Conservation (phyloP, 2,329 filamentous ascomycete genomes). For the Epichloe typhina region DNA sequence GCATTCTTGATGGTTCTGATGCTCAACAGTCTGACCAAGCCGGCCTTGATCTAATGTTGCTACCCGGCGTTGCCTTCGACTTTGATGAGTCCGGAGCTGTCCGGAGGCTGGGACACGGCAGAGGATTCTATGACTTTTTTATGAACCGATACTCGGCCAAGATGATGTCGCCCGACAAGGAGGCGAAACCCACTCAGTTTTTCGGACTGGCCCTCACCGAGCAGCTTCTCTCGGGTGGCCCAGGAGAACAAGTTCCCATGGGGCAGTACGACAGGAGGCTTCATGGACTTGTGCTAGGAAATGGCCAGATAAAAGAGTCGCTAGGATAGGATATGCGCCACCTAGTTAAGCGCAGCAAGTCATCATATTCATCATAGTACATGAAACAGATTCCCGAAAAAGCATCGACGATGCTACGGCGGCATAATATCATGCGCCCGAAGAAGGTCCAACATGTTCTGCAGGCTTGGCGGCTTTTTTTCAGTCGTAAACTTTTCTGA, state of each 20-base stretch:
- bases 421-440: not conserved
- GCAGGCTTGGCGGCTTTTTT: not conserved
- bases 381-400: not conserved
- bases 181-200: constrained; percentile 31
- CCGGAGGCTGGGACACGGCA: constrained; percentile 79
- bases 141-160: constrained; percentile 56
- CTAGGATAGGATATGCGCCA: not conserved
- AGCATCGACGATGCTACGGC: not conserved
- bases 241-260: constrained; percentile 55
- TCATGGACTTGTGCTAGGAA: constrained; percentile 62
- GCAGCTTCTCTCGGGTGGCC: constrained; percentile 54
- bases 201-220: constrained; percentile 76
- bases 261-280: constrained; percentile 66
- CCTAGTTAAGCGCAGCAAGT: too few species aligned
- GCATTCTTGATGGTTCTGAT: constrained; percentile 56
- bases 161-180: constrained; percentile 20
- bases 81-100: constrained; percentile 39
- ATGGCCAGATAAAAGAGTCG: constrained; percentile 41
- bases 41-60: constrained; percentile 70
- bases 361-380: too few species aligned
- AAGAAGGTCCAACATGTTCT: not conserved
- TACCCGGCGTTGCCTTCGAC: constrained; percentile 92
- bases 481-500: not conserved
- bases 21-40: constrained; percentile 26
- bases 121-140: constrained; percentile 96